phyloP scores from a whole-genome alignment of 805 yeast species.

The Candida qinlingensis region DNA sequence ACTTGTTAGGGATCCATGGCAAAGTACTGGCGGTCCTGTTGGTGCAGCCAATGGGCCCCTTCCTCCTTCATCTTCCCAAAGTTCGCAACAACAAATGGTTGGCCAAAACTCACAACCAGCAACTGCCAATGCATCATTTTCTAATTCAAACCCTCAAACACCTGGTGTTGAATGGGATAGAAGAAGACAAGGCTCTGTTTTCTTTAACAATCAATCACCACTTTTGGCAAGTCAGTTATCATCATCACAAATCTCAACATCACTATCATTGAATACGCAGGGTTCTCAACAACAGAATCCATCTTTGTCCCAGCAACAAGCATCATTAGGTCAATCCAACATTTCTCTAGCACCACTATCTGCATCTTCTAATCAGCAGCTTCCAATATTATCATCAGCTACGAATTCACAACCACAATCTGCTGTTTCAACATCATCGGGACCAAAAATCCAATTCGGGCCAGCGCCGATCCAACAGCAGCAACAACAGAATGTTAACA shows the following conservation, averaged over 20 bases:
- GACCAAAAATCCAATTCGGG: conserved; percentile 3
- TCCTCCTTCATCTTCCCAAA: conserved; percentile 8
- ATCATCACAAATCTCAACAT: conserved; percentile 21
- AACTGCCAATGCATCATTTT: conserved; percentile 12
- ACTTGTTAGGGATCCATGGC: conserved; percentile 41
- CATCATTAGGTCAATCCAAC: conserved; percentile 4
- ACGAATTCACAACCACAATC: conserved; percentile 17
- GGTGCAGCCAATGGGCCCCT: conserved; percentile 1
- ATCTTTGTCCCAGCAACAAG: background rate
- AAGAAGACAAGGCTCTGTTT: conserved; percentile 50
- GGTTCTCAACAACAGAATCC: background rate
- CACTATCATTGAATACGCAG: conserved; percentile 15
- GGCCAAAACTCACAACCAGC: conserved; percentile 13
- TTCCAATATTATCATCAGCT: conserved; percentile 13
- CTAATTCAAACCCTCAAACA: conserved; percentile 34
- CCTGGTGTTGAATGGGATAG: conserved; percentile 42
- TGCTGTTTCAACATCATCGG: conserved; percentile 12
- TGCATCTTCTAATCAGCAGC: conserved; percentile 2
- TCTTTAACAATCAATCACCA: conserved; percentile 35
- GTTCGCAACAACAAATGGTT: conserved; percentile 3
- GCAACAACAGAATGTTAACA: conserved; percentile 1
- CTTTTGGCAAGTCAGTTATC: conserved; percentile 20
- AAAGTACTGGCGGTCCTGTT: conserved; percentile 8
- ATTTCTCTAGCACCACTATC: conserved; percentile 9
- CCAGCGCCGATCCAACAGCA: conserved; percentile 3